Percentiles rank a stretch among this genome's conserved stretches.
phyloP scores from a whole-genome alignment of 768 basidiomycete species.

The Phanerodontia chrysosporium region DNA sequence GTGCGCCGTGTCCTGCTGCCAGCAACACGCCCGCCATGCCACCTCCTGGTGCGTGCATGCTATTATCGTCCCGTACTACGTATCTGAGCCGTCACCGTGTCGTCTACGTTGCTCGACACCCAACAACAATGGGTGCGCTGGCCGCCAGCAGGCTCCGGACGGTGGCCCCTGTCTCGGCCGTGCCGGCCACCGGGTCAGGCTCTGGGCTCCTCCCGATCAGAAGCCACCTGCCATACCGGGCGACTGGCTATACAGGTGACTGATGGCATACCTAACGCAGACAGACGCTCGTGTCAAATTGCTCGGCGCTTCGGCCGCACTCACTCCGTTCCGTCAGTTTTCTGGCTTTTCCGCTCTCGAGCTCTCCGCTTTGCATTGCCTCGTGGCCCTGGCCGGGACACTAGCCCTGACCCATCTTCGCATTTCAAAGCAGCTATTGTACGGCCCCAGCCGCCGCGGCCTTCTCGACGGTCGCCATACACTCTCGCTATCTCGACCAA shows the following conservation, averaged over 20 bases:
- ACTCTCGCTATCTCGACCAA: neutral
- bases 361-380: too few species aligned
- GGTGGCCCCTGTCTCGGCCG: neutral
- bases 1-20: neutral
- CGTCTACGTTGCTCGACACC: neutral
- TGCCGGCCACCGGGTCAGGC: neutral
- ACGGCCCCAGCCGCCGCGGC: neutral
- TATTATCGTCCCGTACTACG: neutral
- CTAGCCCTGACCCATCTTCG: neutral
- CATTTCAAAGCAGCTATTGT: neutral
- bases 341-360: neutral
- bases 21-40: neutral
- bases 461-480: neutral
- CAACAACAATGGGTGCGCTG: too few species aligned
- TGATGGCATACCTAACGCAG: neutral
- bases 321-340: conserved; percentile 1
- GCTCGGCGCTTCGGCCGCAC: neutral
- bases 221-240: neutral
- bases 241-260: neutral
- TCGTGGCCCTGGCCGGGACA: neutral
- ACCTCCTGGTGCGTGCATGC: neutral
- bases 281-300: neutral
- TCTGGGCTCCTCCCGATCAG: conserved; percentile 5
- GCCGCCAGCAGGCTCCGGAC: neutral
- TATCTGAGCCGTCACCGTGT: neutral